Conservation (phyloP, 495 filamentous ascomycete species). For the Jackrogersella minutella region DNA sequence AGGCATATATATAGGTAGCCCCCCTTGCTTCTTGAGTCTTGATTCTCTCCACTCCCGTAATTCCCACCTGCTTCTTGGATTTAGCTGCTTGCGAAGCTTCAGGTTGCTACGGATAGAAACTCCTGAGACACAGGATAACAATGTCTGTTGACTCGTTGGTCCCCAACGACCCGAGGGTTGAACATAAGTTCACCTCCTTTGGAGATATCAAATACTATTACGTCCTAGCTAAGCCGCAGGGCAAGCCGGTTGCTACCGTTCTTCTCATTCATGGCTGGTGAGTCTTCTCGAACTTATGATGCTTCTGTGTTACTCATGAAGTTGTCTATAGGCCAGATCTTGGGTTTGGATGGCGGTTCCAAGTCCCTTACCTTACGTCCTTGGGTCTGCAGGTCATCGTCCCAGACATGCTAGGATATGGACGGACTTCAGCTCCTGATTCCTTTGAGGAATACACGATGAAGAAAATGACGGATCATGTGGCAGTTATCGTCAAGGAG, state of each 20-base stretch:
- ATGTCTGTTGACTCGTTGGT: constrained; percentile 68
- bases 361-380: constrained; percentile 78
- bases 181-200: constrained; percentile 66
- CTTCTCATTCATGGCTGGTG: constrained; percentile 69
- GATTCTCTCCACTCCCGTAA: not conserved
- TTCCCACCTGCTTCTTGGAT: not conserved
- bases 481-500: constrained; percentile 66
- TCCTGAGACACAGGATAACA: constrained; percentile 32
- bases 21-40: not conserved
- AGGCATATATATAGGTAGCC: constrained; percentile 17
- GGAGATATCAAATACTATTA: constrained; percentile 76
- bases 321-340: constrained; percentile 63
- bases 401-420: constrained; percentile 84
- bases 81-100: not conserved
- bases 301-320: constrained; percentile 50
- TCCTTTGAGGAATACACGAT: constrained; percentile 65
- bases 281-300: constrained; percentile 8
- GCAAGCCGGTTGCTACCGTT: constrained; percentile 65
- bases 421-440: constrained; percentile 70
- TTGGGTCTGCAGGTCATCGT: constrained; percentile 75
- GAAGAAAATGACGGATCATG: constrained; percentile 74
- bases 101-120: not conserved
- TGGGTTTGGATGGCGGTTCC: constrained; percentile 78
- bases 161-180: constrained; percentile 69
- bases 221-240: constrained; percentile 67